Base-by-base conservation (phyloP, 768 basidiomycete species). In the Sutorius australiensis region DNA sequence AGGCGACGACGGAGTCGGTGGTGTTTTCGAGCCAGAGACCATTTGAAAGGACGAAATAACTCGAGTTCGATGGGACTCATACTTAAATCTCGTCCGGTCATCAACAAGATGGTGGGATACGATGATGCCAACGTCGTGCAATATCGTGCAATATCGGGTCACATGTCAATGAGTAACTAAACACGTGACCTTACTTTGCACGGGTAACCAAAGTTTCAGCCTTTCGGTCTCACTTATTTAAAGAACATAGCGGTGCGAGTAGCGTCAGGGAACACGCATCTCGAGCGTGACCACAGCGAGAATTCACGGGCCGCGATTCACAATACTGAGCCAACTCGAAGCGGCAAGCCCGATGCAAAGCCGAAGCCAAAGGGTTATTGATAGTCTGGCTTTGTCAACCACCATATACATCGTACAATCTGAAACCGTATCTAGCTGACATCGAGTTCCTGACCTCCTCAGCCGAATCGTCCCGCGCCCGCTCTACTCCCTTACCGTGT, bases 401-500 rank as follows among this genome's bases (percentile, higher is more conserved):
- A 48, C 8, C n/a, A 14, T 7, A 9, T n/a, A 50, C 19, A 12
- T 4, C n/a, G 11, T 39, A 48, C 30, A 46, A 31, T 31, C 9
- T 7, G 16, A 24, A 10, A 17, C 21, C 34, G 24, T 33, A 6
- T 16, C 44, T 13, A 9, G 11, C 16, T 10, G 34, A 42, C 31
- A 40, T 30, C 33, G 45, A 42, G 16, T 34, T 49, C 19, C 28
- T 16, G 19, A 30, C 54, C 37, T 28, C 13, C 3, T 17, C 11
- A 46, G 21, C 21, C n/a, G n/a, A n/a, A 13, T 14, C 30, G 17
- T 12, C 7, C 19, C 14, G 13, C 32, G 14, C 8, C 11, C 24
- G n/a, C 16, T 8, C 51, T 66, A 79, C 45, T 66, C 57, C 21
- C 72, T 74, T n/a, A 82, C 61, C 0, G 92, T 92, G 63, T 87